Base-by-base conservation (phyloP, 148 eudicot genomes). In the Dianthus caryophyllus region DNA sequence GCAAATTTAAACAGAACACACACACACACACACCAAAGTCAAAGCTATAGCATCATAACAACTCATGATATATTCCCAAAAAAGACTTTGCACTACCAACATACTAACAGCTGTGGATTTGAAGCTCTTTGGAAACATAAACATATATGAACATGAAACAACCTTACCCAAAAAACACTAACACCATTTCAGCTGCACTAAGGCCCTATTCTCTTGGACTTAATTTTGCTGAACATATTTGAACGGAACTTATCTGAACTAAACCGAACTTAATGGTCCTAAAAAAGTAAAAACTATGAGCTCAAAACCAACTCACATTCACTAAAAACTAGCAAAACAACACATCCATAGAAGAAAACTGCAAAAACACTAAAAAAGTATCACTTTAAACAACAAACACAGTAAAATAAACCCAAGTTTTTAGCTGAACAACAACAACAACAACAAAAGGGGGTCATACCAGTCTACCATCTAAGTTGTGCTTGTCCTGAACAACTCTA, bases 381-480 rank as follows among this genome's bases (percentile, higher is more conserved):
- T 2, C 49, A 46, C 39, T 33, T 33, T 3, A 33, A 2, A 8
- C 3, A 33, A 3, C 39, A 33, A 33, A 33, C 39, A 33, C 39
- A 33, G 39, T 3, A 33, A 33, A 33, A 33, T 8, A 3, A 3
- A 33, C 39, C n/a, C n/a, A n/a, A n/a, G n/a, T n/a, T n/a, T n/a
- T n/a, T n/a, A n/a, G n/a, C n/a, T 22, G 18, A 60, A 24, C 16
- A 63, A 44, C 2, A 6, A 20, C 13, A 53, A 1, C 17, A 17
- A 17, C 2, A 4, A 36, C 18, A 2, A 33, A 17, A 2, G 17
- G 25, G 47, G 54, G 41, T 9, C 82, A 74, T 67, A 92, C 94
- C 78, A 93, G 76, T 66, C 98, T 73, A 18, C 91, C 94, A 75
- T 92, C 98, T 44, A 92, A 87, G 65, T 75, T 77, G 51, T 93